Conservation (phyloP, 192 early-diverging fungal genomes). For the Spizellomyces sp. region DNA sequence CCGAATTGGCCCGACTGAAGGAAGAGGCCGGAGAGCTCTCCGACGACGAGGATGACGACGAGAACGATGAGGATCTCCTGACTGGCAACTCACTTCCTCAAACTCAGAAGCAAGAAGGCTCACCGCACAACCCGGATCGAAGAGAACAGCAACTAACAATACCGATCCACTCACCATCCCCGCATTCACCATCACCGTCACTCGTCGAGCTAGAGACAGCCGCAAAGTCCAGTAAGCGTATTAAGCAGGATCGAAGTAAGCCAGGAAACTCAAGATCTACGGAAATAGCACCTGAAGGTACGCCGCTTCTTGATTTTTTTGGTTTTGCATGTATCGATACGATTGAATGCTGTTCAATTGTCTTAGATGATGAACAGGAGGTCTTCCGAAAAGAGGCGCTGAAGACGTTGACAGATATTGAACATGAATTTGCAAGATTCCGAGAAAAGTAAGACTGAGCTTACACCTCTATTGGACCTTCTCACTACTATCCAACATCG, state of each 20-base stretch:
- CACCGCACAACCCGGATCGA: no score
- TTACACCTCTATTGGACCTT: neutral
- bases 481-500: neutral
- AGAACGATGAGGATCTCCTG: no score
- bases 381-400: conserved; percentile 24
- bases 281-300: neutral
- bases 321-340: neutral
- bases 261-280: neutral
- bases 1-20: no score
- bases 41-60: conserved; percentile 16
- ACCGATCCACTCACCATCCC: no score
- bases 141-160: no score
- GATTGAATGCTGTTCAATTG: neutral
- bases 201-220: no score
- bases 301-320: no score
- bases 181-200: no score
- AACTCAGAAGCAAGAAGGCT: no score
- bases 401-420: conserved; percentile 26
- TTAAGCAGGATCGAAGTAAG: neutral
- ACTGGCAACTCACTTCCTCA: no score
- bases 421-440: conserved; percentile 24
- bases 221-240: no score
- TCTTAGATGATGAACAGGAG: conserved; percentile 29
- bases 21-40: conserved; percentile 7
- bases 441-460: conserved; percentile 20